These are phyloP conservation scores for Trichocladium antarcticum DNA, from an alignment of 495 filamentous ascomycete species.

Conservation along the genomic window DNA sequence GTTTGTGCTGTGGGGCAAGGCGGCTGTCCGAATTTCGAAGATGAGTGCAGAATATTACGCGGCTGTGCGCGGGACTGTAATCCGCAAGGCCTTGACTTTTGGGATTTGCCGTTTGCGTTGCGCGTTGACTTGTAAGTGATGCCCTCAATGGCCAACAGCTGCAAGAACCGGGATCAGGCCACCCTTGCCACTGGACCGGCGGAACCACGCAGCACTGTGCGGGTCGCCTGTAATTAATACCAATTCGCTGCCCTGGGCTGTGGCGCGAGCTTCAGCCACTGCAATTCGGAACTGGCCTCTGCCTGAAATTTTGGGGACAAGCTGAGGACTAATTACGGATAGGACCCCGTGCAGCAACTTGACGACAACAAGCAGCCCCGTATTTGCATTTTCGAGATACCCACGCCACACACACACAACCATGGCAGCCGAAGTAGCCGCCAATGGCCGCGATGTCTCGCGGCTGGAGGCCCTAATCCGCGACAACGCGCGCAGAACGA, in stretches of 20 bases:
- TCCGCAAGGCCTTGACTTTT: neutral
- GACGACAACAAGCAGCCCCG: neutral
- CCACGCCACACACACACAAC: neutral
- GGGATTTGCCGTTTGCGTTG: neutral
- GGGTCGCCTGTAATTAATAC: slow-evolving; percentile 1
- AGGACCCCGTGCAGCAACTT: neutral
- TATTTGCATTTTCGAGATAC: neutral
- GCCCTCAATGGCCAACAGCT: slow-evolving; percentile 17
- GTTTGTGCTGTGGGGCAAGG: neutral
- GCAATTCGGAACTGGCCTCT: slow-evolving; percentile 13
- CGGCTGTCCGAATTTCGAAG: neutral
- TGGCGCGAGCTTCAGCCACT: slow-evolving; percentile 25
- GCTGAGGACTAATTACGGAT: too few relatives aligned
- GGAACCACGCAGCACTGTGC: slow-evolving; percentile 13
- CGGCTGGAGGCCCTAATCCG: slow-evolving; percentile 30
- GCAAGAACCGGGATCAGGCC: slow-evolving; percentile 6
- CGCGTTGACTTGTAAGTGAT: slow-evolving; percentile 28
- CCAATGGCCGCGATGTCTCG: slow-evolving; percentile 15
- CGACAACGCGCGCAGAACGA: slow-evolving; percentile 33
- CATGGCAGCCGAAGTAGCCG: slow-evolving; percentile 24
- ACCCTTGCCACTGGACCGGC: neutral
- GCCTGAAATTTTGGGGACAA: too few relatives aligned
- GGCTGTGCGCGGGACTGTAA: neutral
- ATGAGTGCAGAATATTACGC: neutral
- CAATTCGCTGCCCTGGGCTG: neutral